Conservation (phyloP, 2,329 filamentous ascomycete species). For the Fusarium tjaetaba region DNA sequence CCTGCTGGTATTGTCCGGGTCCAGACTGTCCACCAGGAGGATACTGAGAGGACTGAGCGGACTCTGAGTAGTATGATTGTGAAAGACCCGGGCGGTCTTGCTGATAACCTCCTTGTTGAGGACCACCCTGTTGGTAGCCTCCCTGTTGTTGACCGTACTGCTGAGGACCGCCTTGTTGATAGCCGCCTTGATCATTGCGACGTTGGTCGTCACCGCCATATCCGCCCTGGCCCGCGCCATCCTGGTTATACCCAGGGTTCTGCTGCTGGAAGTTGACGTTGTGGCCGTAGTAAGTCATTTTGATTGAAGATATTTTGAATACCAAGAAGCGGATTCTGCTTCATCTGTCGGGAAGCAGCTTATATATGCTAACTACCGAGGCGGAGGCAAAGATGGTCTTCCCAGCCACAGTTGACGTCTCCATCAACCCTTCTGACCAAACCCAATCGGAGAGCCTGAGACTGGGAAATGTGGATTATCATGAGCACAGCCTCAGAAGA, state of each 20-base stretch:
- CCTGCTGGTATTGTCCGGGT: slow-evolving; percentile 5
- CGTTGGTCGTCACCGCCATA: slow-evolving; percentile 11
- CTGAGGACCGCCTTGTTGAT: background rate
- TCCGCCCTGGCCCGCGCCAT: slow-evolving; percentile 2
- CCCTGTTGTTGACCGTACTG: slow-evolving; percentile 3
- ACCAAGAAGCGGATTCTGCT: background rate
- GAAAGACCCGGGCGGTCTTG: slow-evolving; percentile 14
- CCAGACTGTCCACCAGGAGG: slow-evolving; percentile 2
- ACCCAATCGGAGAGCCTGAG: slow-evolving; percentile 7
- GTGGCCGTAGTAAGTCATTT: slow-evolving; percentile 24
- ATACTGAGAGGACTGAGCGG: slow-evolving; percentile 9
- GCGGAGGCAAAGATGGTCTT: background rate
- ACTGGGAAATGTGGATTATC: slow-evolving; percentile 2
- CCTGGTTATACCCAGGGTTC: slow-evolving; percentile 1
- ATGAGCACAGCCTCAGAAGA: slow-evolving; percentile 17
- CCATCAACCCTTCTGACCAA: background rate
- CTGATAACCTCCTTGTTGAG: slow-evolving; percentile 2
- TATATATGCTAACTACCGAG: slow-evolving; percentile 17
- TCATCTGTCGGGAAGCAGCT: background rate
- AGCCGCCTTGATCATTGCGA: slow-evolving; percentile 8
- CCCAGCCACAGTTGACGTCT: slow-evolving; percentile 15
- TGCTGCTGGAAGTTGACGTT: slow-evolving; percentile 21
- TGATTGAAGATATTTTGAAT: background rate
- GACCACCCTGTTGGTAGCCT: background rate
- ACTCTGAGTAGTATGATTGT: slow-evolving; percentile 19